Conservation (phyloP, 345 rosid species). For the Clarkia xantiana region DNA sequence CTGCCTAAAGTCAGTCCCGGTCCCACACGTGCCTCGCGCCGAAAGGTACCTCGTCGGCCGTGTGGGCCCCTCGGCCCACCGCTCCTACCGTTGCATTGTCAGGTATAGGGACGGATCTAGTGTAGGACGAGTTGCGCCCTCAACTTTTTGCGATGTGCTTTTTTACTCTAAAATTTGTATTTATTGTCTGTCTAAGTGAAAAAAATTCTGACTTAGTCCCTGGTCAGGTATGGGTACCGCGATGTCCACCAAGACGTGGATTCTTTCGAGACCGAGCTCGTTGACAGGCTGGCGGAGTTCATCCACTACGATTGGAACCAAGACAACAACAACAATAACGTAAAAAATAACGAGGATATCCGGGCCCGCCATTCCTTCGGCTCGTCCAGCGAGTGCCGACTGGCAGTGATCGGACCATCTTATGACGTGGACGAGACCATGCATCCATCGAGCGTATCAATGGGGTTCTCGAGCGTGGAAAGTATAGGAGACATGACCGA, state of each 20-base stretch:
- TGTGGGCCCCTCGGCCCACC: slow-evolving; percentile 62
- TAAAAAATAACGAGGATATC: slow-evolving; percentile 7
- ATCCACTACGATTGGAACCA: slow-evolving; percentile 28
- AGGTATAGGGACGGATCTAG: no score
- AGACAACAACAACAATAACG: no score
- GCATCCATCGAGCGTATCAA: slow-evolving; percentile 22
- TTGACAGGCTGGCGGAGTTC: slow-evolving; percentile 25
- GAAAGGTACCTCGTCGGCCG: slow-evolving; percentile 95
- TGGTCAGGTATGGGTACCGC: slow-evolving; percentile 46
- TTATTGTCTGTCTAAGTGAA: no score
- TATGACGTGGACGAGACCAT: slow-evolving; percentile 22
- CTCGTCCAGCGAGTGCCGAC: slow-evolving; percentile 18
- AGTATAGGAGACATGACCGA: slow-evolving; percentile 20
- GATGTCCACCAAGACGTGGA: slow-evolving; percentile 43
- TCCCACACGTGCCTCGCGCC: slow-evolving; percentile 72
- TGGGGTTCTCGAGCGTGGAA: slow-evolving; percentile 16
- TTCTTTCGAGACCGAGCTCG: slow-evolving; percentile 36
- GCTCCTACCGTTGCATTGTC: slow-evolving; percentile 42
- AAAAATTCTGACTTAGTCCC: no score
- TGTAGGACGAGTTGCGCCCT: no score
- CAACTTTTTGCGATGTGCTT: no score
- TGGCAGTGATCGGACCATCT: slow-evolving; percentile 31
- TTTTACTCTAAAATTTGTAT: no score
- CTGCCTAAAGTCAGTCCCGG: slow-evolving; percentile 89
- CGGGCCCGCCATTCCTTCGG: slow-evolving; percentile 12